Conservation (phyloP, 768 basidiomycete genomes). For the Russula sp. region DNA sequence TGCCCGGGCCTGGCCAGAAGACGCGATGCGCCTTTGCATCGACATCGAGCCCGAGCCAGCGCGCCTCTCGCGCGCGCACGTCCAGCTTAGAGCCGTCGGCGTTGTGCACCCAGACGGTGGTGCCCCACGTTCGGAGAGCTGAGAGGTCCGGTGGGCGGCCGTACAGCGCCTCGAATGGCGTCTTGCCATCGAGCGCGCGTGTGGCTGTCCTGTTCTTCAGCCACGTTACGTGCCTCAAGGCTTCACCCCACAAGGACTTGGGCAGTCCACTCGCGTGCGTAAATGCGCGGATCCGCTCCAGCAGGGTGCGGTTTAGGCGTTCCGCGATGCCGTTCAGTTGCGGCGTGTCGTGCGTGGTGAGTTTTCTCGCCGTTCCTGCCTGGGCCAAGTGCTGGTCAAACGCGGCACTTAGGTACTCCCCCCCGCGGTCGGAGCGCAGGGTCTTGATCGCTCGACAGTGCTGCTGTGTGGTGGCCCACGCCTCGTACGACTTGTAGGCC, state of each 20-base stretch:
- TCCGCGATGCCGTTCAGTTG: neutral
- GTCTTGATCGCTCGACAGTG: no score
- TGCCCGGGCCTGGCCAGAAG: neutral
- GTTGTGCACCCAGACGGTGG: neutral
- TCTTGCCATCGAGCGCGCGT: neutral
- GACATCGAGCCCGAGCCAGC: neutral
- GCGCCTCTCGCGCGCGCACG: fast-evolving
- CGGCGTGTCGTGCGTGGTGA: neutral
- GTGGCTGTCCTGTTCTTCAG: neutral
- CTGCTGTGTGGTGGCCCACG: no score
- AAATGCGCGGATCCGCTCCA: neutral
- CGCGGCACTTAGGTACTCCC: no score
- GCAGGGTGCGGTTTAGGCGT: neutral
- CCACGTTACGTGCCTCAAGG: neutral
- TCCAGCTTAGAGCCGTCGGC: neutral
- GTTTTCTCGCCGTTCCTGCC: neutral
- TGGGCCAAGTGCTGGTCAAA: no score
- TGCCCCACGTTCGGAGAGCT: neutral
- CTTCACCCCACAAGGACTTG: neutral
- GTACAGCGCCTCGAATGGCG: neutral
- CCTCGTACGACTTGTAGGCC: no score
- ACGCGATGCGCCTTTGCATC: neutral
- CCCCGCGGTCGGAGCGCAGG: no score
- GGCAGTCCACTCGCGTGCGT: neutral
- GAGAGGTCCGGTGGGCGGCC: neutral